Evolutionary conservation across 2,329 filamentous ascomycete genomes (phyloP).

Genomic region (Pseudopithomyces maydicus): DNA sequence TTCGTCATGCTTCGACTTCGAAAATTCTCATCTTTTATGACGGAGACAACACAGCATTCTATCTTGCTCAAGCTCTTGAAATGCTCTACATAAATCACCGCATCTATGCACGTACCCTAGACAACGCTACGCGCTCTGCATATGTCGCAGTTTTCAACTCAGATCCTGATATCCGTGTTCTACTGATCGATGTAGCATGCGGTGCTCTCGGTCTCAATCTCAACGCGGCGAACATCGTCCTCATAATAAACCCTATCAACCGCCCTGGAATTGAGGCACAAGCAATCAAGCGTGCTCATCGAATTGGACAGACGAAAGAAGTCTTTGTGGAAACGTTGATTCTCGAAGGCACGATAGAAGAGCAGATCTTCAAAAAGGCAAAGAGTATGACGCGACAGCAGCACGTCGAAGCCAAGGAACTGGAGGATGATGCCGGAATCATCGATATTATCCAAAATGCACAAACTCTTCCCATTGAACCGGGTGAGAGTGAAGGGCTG

Average conservation of each 20-base stretch:
- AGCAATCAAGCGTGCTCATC: conserved; percentile 85
- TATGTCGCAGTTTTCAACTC: conserved; percentile 82
- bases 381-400: conserved; percentile 72
- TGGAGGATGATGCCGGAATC: conserved; percentile 65
- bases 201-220: conserved; percentile 89
- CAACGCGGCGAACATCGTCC: conserved; percentile 79
- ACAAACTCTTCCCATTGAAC: conserved; percentile 51
- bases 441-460: conserved; percentile 64
- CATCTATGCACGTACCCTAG: conserved; percentile 69
- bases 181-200: conserved; percentile 90
- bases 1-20: conserved; percentile 70
- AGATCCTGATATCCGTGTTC: conserved; percentile 70
- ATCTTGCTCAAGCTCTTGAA: conserved; percentile 82
- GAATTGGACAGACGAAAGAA: conserved; percentile 79
- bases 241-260: conserved; percentile 87
- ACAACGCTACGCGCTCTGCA: conserved; percentile 66
- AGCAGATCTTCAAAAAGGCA: conserved; percentile 76
- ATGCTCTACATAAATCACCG: conserved; percentile 67
- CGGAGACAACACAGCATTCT: conserved; percentile 83
- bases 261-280: conserved; percentile 85
- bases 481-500: conserved; percentile 33
- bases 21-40: conserved; percentile 96
- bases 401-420: conserved; percentile 59
- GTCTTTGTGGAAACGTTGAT: conserved; percentile 89
- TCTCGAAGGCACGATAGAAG: conserved; percentile 78